phyloP scores from a whole-genome alignment of 768 basidiomycete species.

The Suillus luteus region DNA sequence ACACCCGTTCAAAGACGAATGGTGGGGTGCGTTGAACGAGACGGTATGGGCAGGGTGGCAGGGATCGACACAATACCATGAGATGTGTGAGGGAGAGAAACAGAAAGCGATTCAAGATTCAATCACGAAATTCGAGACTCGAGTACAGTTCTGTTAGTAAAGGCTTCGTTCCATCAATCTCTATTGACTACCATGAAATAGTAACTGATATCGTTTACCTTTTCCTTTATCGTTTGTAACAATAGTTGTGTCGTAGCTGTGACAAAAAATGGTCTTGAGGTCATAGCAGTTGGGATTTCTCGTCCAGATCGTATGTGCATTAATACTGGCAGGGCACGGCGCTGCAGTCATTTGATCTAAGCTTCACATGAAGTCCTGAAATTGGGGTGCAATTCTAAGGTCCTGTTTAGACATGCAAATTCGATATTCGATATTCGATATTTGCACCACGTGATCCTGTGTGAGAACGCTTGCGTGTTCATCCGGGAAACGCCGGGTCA shows the following conservation, averaged over 20 bases:
- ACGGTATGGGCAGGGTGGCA: conserved; percentile 46
- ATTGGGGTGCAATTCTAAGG: too few relatives aligned
- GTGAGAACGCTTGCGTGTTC: too few relatives aligned
- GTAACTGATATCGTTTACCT: not conserved
- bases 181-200: not conserved
- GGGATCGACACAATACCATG: conserved; percentile 25
- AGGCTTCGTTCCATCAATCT: not conserved
- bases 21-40: conserved; percentile 46
- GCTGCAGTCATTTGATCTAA: not conserved
- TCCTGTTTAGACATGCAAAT: too few relatives aligned
- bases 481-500: too few relatives aligned
- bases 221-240: not conserved
- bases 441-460: too few relatives aligned
- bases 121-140: not conserved
- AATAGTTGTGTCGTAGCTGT: not conserved
- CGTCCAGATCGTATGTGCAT: not conserved
- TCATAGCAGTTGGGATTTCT: not conserved
- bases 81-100: conserved; percentile 19
- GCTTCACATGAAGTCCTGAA: not conserved
- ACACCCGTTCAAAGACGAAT: conserved; percentile 48
- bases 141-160: not conserved
- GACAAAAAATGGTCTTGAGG: not conserved
- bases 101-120: conserved; percentile 16
- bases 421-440: too few relatives aligned
- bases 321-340: not conserved